These are phyloP conservation scores for Bifiguratus adelaidae DNA, from an alignment of 192 early-diverging fungal species.

Conservation along the genomic window DNA sequence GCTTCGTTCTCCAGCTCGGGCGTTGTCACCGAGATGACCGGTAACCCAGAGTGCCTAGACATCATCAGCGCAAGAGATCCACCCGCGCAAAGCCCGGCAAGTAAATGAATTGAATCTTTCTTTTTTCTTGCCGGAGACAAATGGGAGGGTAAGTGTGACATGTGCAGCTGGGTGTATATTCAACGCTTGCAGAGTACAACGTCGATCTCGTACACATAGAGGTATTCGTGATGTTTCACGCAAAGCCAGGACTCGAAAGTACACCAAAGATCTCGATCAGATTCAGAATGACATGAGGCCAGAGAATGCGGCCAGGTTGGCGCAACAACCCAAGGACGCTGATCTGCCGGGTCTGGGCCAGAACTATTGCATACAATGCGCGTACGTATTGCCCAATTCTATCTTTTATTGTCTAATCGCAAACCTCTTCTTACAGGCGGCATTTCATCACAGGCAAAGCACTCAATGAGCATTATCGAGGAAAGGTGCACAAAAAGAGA, in stretches of 20 bases:
- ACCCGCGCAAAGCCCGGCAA: too few relatives aligned
- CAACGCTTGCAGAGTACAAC: too few relatives aligned
- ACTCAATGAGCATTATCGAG: slow-evolving; percentile 53
- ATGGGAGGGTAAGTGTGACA: too few relatives aligned
- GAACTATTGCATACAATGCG: slow-evolving; percentile 82
- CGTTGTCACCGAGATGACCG: too few relatives aligned
- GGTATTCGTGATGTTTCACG: slow-evolving; percentile 73
- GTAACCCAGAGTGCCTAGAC: too few relatives aligned
- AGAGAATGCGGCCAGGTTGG: slow-evolving; percentile 49
- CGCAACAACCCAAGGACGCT: slow-evolving; percentile 52
- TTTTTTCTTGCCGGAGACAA: too few relatives aligned
- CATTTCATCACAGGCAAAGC: slow-evolving; percentile 60
- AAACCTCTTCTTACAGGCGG: slow-evolving; percentile 29
- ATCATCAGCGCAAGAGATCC: too few relatives aligned
- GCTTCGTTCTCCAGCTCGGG: too few relatives aligned
- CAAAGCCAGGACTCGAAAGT: slow-evolving; percentile 70
- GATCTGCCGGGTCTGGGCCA: slow-evolving; percentile 89
- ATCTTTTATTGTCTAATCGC: background rate
- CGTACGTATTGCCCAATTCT: slow-evolving; percentile 22
- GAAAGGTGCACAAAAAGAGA: slow-evolving; percentile 78
- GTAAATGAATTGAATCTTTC: too few relatives aligned
- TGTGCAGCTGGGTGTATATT: too few relatives aligned
- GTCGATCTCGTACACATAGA: slow-evolving; percentile 36
- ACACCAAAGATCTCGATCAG: slow-evolving; percentile 91
- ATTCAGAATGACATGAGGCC: slow-evolving; percentile 82